Percentiles rank a stretch among this genome's conserved stretches.
Evolutionary conservation across 1,284 basidiomycete genomes (phyloP).

Genomic region (Peniophora sp.): DNA sequence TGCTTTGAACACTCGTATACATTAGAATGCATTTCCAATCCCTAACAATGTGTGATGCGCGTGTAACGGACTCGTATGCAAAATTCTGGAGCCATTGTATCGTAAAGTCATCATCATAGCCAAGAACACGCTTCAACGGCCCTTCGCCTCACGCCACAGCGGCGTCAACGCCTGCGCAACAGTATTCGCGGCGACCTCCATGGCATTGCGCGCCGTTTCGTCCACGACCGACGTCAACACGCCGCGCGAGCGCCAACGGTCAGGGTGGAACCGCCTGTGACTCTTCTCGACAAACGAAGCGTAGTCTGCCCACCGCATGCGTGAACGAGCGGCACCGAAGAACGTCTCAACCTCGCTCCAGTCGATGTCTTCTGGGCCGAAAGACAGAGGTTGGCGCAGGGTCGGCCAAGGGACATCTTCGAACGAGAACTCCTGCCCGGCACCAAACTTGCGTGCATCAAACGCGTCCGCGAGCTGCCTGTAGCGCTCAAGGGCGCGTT

Average conservation of each 20-base stretch:
- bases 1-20: too few relatives aligned
- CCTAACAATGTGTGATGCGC: too few relatives aligned
- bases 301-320: slow-evolving; percentile 53
- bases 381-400: slow-evolving; percentile 38
- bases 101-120: too few relatives aligned
- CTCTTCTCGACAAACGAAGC: slow-evolving; percentile 57
- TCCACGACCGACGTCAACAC: slow-evolving; percentile 44
- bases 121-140: slow-evolving; percentile 1
- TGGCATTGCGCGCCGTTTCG: slow-evolving; percentile 40
- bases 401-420: slow-evolving; percentile 68
- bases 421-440: slow-evolving; percentile 41
- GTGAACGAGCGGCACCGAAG: slow-evolving; percentile 41
- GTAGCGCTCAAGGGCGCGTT: slow-evolving; percentile 61
- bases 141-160: slow-evolving; percentile 40
- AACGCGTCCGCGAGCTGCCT: slow-evolving; percentile 50
- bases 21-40: too few relatives aligned
- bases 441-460: slow-evolving; percentile 49
- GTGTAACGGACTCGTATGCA: too few relatives aligned
- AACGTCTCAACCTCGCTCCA: slow-evolving; percentile 66
- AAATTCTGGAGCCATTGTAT: too few relatives aligned
- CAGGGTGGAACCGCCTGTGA: slow-evolving; percentile 62
- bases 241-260: slow-evolving; percentile 52
- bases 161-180: slow-evolving; percentile 57
- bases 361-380: slow-evolving; percentile 55
- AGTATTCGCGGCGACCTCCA: slow-evolving; percentile 54